Evolutionary conservation across 2,329 filamentous ascomycete genomes (phyloP), one percentile per base, ranked within the genome.

Genomic region (Aspergillus brasiliensis): DNA sequence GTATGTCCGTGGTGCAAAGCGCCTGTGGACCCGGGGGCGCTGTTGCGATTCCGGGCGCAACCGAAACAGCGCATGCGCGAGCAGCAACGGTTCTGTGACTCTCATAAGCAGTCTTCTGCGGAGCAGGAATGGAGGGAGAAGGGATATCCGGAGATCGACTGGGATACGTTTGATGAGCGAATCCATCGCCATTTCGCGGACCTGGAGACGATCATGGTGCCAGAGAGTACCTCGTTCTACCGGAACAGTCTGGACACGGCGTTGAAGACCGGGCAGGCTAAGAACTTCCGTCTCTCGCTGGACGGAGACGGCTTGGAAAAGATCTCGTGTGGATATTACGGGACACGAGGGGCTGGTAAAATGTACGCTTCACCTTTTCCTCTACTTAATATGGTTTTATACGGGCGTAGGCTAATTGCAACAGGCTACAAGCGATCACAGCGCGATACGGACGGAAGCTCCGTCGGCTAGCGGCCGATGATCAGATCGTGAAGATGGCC

Each of bases 251-350:
- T 91, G 23, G 82, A 81, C 4, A 77, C 82, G 3, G 83, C 79
- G 11, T 79, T 90, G 46, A 81, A 82, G 57, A 75, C 79, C 2
- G 88, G 88, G 11, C 81, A 83, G 69, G 84, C 84, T 28, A 82
- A 85, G 55, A 88, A 84, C 25, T 78, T 90, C 58, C 79, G 85
- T 54, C 83, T 85, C 60, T 86, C 82, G 28, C 69, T 78, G 19
- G 73, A 71, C 59, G 75, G 67, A n/a, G 73, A 71, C 57, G 72
- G 70, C 4, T 78, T 85, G 27, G 80, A 83, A 51, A 83, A 80
- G 57, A 81, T 89, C 28, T 87, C 84, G 3, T 90, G 90, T 8
- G 92, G 92, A 0, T 97, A 96, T 75, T 97, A 96, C 75, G 92
- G 92, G 1, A 84, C 88, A 2, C 84, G 88, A 19, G 92, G 92